Conservation (phyloP, 306 rosid species). For the Inga leiocalycina region DNA sequence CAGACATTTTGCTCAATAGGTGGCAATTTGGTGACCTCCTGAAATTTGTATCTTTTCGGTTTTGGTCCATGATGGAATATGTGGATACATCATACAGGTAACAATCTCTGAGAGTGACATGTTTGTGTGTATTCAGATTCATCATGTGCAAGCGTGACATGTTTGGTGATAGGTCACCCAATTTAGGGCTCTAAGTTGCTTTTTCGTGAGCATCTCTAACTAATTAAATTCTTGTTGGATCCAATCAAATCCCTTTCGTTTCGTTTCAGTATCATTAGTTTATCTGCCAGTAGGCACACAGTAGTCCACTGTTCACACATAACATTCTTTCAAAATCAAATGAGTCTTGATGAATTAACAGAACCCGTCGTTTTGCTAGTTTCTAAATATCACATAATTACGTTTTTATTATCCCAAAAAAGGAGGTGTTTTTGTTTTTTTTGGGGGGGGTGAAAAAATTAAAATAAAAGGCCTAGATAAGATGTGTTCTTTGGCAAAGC, state of each 20-base stretch:
- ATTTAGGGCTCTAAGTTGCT: constrained; percentile 31
- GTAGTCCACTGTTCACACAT: background rate
- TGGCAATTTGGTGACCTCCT: constrained; percentile 1
- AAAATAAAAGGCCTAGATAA: background rate
- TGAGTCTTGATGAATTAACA: constrained; percentile 21
- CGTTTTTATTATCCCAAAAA: background rate
- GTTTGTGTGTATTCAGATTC: background rate
- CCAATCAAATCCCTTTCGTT: constrained; percentile 46
- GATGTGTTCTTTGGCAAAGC: background rate
- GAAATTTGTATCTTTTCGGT: background rate
- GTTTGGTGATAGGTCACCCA: constrained; percentile 53
- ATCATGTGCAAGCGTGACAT: constrained; percentile 45
- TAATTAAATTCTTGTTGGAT: constrained; percentile 59
- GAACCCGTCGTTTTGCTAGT: background rate
- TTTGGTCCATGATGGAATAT: background rate
- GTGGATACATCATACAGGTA: constrained; percentile 8
- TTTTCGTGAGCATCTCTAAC: constrained; percentile 51
- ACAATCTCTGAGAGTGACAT: constrained; percentile 34
- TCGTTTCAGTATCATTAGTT: background rate
- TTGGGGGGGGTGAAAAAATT: too few relatives aligned
- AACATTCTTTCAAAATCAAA: constrained; percentile 7
- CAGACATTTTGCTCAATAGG: constrained; percentile 29
- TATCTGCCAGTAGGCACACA: background rate
- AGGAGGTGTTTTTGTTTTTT: background rate
- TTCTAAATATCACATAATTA: background rate